Base-by-base conservation (phyloP, 805 yeast species). In the Saturnispora ahearnii region DNA sequence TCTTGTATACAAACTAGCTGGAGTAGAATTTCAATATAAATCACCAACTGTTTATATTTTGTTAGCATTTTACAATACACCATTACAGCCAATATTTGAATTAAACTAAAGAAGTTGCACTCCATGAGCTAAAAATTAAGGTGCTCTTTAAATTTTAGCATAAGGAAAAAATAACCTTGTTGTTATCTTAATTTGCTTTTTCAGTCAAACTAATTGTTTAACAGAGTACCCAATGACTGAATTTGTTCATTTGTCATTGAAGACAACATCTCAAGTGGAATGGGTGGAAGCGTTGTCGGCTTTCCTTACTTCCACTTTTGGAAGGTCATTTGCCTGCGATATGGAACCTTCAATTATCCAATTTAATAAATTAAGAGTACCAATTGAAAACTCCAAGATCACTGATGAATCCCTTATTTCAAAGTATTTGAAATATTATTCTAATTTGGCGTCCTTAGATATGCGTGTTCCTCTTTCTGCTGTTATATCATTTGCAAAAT, bases 371-470 rank as follows among this genome's bases (percentile, higher is more conserved):
- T 64, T 83, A 44, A 73, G 95, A 51, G 74, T 72, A 48, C 86
- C 80, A 55, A 68, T 79, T 18, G 65, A 76, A 28, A 84, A 84
- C 65, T 67, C 46, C 3, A 63, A 64, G 41, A 79, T 82, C 1
- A 67, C 80, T 36, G 79, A 76, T 53, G 45, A 43, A 10, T 40
- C 49, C 2, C 12, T 46, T 13, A n/a, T 54, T 24, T 40, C 47
- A 8, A 57, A 81, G 18, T 73, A 81, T 55, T 81, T 78, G 61
- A 75, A 76, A 49, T 91, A 91, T 64, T 88, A 81, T 60, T 86
- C 87, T 13, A 93, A 84, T 62, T 64, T 93, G 53, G 96, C 90
- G 60, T 76, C 87, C 11, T 67, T 93, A 44, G 89, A 85, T 53
- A 66, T 87, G 55, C 71, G 97, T 48, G 64, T 91, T 21, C 93